Evolutionary conservation across 2,329 filamentous ascomycete genomes (phyloP).

Genomic region (Aspergillus felis): DNA sequence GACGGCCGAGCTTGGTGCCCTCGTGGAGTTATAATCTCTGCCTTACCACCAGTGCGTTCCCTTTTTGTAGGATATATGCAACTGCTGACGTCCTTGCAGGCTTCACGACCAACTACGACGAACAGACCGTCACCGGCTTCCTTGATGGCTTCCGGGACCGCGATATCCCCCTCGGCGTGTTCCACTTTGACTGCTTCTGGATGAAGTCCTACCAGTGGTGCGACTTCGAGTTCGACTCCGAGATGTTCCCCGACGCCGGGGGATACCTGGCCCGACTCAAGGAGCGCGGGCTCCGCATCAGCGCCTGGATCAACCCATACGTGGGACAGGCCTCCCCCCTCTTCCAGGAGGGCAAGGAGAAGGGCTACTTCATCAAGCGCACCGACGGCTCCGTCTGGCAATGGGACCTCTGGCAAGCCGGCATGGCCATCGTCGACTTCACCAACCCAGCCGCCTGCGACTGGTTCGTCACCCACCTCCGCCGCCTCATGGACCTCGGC

Average conservation of each 20-base stretch:
- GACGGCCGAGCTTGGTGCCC: slow-evolving; percentile 61
- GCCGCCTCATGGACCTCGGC: slow-evolving; percentile 62
- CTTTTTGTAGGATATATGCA: not conserved
- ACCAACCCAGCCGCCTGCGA: slow-evolving; percentile 65
- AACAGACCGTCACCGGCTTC: slow-evolving; percentile 62
- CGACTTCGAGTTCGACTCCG: slow-evolving; percentile 66
- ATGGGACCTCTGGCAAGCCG: slow-evolving; percentile 74
- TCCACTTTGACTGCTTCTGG: slow-evolving; percentile 78
- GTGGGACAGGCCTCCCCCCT: slow-evolving; percentile 65
- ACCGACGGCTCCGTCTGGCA: slow-evolving; percentile 69
- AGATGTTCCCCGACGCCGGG: slow-evolving; percentile 65
- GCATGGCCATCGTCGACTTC: slow-evolving; percentile 71
- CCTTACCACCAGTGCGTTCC: slow-evolving; percentile 57
- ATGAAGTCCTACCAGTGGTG: slow-evolving; percentile 73
- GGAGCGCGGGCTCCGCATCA: slow-evolving; percentile 61
- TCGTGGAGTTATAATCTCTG: slow-evolving; percentile 73
- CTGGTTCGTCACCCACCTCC: slow-evolving; percentile 63
- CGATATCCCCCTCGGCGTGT: slow-evolving; percentile 64
- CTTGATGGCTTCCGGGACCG: slow-evolving; percentile 65
- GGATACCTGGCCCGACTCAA: slow-evolving; percentile 63
- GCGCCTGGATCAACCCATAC: slow-evolving; percentile 75
- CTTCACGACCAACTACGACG: slow-evolving; percentile 70
- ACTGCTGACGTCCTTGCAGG: slow-evolving; percentile 31
- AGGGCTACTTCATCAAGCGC: slow-evolving; percentile 66
- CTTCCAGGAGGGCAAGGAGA: slow-evolving; percentile 59